Evolutionary conservation across 2,329 filamentous ascomycete species (phyloP), one percentile per base, ranked within the genome.

Genomic region (Aspergillus oerlinghausenensis): DNA sequence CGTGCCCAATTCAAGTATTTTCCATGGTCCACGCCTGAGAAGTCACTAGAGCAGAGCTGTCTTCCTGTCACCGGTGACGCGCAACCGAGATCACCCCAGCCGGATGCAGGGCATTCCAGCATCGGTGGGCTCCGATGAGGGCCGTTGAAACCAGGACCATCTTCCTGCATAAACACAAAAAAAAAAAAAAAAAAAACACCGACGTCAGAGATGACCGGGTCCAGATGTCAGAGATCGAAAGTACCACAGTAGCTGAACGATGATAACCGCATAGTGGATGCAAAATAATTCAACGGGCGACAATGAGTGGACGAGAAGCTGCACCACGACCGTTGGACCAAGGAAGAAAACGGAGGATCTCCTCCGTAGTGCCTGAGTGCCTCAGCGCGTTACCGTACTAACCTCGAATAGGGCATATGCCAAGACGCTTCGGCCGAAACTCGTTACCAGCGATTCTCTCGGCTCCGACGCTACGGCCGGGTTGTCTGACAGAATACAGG

Each of bases 61-160:
- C 23, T 43, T 43, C 38, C 51, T 54, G 40, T 42, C 49, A 19
- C 56, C 59, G 58, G 62, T 64, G 60, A 58, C 57, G 56, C 32
- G 45, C 48, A 55, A 43, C 62, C 55, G 60, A 62, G 60, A 64
- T 65, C 63, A 65, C 62, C 63, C 61, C 63, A 65, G 63, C 62
- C 63, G 63, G 63, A 65, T 60, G 51, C 40, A 56, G 53, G 40
- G 50, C 42, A 63, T 64, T 32, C 29, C 40, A 50, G 56, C 56
- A 56, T 65, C 62, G 62, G 60, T 58, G 60, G 62, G 62, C 58
- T 64, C 59, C 62, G 63, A 63, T 51, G 56, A 51, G 21, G 49
- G 50, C 49, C 51, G 54, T 52, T 45, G 43, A 38, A 38, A 17
- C 14, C 14, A 38, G 14, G 32, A 26, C 49, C 48, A 51, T 29